Conservation (phyloP, 2,329 filamentous ascomycete species). For the Aspergillus piperis region DNA sequence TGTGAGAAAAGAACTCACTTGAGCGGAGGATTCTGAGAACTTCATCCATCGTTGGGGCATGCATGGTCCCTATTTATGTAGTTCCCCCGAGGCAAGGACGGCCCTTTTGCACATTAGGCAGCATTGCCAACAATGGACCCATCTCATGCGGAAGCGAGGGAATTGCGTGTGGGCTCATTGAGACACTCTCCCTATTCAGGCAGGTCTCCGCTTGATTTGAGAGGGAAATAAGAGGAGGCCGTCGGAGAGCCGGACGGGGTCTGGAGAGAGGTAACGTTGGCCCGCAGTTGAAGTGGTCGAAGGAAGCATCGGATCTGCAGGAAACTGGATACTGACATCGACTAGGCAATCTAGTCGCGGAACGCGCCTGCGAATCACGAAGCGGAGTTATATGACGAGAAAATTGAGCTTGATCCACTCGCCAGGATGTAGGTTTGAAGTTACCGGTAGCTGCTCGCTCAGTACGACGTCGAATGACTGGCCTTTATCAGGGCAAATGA, state of each 20-base stretch:
- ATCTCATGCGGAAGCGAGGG: neutral
- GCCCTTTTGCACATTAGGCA: neutral
- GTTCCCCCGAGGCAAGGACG: neutral
- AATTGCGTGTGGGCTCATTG: neutral
- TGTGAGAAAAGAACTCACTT: neutral
- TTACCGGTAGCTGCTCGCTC: too few species aligned
- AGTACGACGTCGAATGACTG: too few species aligned
- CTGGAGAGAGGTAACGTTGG: too few species aligned
- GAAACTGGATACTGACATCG: neutral
- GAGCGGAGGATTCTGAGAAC: neutral
- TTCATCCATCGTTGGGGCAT: neutral
- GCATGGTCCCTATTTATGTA: neutral
- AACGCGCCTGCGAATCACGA: neutral
- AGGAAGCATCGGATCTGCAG: neutral
- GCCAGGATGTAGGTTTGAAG: too few species aligned
- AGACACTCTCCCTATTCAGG: neutral
- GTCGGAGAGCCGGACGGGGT: neutral
- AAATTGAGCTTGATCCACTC: too few species aligned
- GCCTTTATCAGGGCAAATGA: too few species aligned
- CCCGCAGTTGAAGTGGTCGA: neutral
- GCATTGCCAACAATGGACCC: neutral
- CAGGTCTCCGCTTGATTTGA: neutral
- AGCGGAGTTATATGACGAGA: too few species aligned
- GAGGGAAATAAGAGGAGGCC: neutral
- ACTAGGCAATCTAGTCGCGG: neutral